Conservation (phyloP, 2,329 filamentous ascomycete genomes). For the Epichloe festucae region DNA sequence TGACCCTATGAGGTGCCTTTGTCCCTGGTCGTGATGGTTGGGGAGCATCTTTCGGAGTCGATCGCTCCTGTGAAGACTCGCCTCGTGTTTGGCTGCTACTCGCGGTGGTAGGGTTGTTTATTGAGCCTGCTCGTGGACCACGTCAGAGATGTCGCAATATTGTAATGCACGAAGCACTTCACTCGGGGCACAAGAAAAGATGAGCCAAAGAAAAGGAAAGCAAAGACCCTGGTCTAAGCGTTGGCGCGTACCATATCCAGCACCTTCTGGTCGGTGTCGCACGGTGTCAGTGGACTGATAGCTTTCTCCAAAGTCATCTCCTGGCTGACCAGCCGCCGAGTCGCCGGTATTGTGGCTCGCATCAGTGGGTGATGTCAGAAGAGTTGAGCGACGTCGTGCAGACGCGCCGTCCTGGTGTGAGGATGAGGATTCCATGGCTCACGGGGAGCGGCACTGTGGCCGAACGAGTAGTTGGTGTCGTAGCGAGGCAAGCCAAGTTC, state of each 20-base stretch:
- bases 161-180: neutral
- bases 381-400: slow-evolving; percentile 23
- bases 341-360: slow-evolving; percentile 29
- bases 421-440: slow-evolving; percentile 33
- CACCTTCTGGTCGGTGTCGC: slow-evolving; percentile 40
- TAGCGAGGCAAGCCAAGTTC: neutral
- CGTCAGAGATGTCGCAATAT: neutral
- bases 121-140: slow-evolving; percentile 6
- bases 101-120: slow-evolving; percentile 8
- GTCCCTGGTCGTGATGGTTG: slow-evolving; percentile 25
- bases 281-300: slow-evolving; percentile 48
- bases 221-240: neutral
- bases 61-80: slow-evolving; percentile 25
- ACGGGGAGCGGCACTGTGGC: slow-evolving; percentile 2
- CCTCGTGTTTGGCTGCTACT: slow-evolving; percentile 20
- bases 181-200: neutral
- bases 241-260: slow-evolving; percentile 35
- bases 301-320: slow-evolving; percentile 38
- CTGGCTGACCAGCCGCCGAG: slow-evolving; percentile 21
- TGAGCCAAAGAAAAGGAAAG: neutral
- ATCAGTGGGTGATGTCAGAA: slow-evolving; percentile 36
- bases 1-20: slow-evolving; percentile 33
- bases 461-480: slow-evolving; percentile 5
- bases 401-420: slow-evolving; percentile 20
- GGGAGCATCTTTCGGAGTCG: slow-evolving; percentile 18